Evolutionary conservation across 164 flowering plant genomes (phyloP).

Genomic region (Piper betle): DNA sequence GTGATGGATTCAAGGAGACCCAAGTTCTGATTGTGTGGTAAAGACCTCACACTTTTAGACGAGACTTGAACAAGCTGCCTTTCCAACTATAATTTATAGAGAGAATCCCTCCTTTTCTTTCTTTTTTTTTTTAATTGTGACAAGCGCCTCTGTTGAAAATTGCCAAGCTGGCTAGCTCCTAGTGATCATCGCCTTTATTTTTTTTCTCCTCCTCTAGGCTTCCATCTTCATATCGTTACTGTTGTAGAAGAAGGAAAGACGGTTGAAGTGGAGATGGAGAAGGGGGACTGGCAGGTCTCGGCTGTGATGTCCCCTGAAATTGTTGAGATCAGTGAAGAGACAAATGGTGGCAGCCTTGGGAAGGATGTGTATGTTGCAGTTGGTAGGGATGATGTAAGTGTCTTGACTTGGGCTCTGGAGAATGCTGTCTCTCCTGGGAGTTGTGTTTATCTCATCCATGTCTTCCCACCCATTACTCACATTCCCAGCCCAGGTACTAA

Average conservation of each 20-base stretch:
- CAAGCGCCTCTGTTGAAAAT: slow-evolving; percentile 1
- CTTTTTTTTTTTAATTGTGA: neutral
- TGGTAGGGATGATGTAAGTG: slow-evolving; percentile 58
- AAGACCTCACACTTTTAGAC: too few relatives aligned
- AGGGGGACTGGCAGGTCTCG: neutral
- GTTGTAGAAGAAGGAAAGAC: slow-evolving; percentile 29
- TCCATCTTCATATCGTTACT: neutral
- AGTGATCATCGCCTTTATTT: neutral
- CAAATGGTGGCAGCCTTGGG: neutral
- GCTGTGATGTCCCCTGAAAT: slow-evolving; percentile 7
- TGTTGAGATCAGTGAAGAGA: slow-evolving; percentile 7
- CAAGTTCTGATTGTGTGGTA: too few relatives aligned
- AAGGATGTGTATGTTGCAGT: slow-evolving; percentile 50
- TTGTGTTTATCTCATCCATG: slow-evolving; percentile 62
- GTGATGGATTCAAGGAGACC: too few relatives aligned
- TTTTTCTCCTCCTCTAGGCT: neutral
- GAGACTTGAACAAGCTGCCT: too few relatives aligned
- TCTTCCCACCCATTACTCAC: slow-evolving; percentile 46
- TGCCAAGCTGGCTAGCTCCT: neutral
- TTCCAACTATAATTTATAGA: too few relatives aligned
- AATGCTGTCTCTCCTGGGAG: slow-evolving; percentile 31
- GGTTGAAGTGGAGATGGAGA: neutral
- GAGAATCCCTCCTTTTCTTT: too few relatives aligned
- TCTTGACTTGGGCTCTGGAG: slow-evolving; percentile 62
- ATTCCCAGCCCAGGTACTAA: slow-evolving; percentile 68